These are phyloP conservation scores for Xylariaceae sp. DNA, from an alignment of 2,329 filamentous ascomycete species.

Conservation along the genomic window DNA sequence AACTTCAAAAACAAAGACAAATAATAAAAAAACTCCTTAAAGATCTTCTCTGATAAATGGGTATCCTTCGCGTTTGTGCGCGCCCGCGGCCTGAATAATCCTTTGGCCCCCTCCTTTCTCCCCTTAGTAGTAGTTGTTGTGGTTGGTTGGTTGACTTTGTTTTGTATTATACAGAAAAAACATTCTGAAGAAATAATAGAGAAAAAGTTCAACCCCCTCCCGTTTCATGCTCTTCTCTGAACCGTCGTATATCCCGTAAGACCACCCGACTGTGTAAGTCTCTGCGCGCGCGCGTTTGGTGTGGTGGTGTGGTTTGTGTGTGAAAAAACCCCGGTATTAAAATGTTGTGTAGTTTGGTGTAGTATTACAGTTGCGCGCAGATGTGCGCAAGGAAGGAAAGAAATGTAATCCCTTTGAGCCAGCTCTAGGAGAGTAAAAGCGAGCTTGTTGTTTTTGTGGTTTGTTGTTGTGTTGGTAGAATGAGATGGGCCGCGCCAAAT, in stretches of 20 bases:
- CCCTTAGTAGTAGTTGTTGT: too few relatives aligned
- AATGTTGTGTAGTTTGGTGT: constrained; percentile 18
- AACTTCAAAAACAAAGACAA: too few relatives aligned
- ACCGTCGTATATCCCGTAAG: constrained; percentile 22
- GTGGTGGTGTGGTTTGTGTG: too few relatives aligned
- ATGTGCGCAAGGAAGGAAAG: constrained; percentile 20
- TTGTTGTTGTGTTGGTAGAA: constrained; percentile 2
- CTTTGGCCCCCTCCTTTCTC: too few relatives aligned
- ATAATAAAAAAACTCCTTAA: too few relatives aligned
- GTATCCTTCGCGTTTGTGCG: too few relatives aligned
- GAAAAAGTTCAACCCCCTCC: not conserved
- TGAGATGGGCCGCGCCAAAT: not conserved
- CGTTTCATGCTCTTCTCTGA: constrained; percentile 15
- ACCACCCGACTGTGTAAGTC: constrained; percentile 3
- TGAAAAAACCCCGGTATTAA: constrained; percentile 22
- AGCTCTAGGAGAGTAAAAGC: constrained; percentile 23
- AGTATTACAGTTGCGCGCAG: constrained; percentile 26
- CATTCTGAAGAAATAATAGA: not conserved
- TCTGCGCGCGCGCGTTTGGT: too few relatives aligned
- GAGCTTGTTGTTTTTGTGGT: too few relatives aligned
- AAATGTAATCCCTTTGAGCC: constrained; percentile 25
- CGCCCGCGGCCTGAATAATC: too few relatives aligned
- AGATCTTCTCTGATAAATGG: too few relatives aligned
- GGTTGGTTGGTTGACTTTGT: too few relatives aligned
- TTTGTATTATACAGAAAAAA: too few relatives aligned